Percentiles rank a stretch among this genome's conserved stretches.
Evolutionary conservation across 768 basidiomycete species (phyloP).

Genomic region (Trametes cinnabarina): DNA sequence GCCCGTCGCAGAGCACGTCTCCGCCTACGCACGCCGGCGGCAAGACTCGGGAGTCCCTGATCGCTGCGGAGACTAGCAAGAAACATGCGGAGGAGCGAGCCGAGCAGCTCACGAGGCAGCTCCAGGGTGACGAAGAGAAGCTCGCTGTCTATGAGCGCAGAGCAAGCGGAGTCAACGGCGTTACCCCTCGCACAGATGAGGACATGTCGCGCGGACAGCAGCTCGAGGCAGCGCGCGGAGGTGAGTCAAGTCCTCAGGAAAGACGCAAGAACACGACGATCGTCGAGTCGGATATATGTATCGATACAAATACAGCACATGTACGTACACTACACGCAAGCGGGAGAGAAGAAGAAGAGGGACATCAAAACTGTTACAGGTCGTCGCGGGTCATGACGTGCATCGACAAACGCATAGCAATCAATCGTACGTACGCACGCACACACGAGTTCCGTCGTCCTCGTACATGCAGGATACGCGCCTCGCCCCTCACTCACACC

Average conservation of each 20-base stretch:
- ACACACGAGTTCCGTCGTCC: not conserved
- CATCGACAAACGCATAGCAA: not conserved
- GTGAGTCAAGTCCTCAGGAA: not conserved
- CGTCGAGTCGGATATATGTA: no score
- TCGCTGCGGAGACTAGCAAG: constrained; percentile 75
- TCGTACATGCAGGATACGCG: no score
- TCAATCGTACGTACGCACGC: not conserved
- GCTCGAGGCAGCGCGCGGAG: not conserved
- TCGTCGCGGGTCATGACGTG: not conserved
- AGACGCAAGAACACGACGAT: not conserved
- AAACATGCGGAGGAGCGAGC: constrained; percentile 74
- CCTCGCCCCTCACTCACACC: no score
- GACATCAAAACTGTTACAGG: not conserved
- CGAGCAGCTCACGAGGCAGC: constrained; percentile 56
- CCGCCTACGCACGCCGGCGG: constrained; percentile 29
- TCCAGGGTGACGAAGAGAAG: constrained; percentile 81
- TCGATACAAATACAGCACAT: constrained; percentile 5
- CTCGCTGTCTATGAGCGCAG: constrained; percentile 83
- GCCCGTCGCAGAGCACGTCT: constrained; percentile 26
- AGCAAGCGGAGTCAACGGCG: constrained; percentile 32
- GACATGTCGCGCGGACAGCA: no score
- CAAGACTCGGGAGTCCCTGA: constrained; percentile 66
- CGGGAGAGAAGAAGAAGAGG: no score
- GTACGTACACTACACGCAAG: not conserved
- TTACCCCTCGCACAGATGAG: constrained; percentile 22